phyloP scores from a whole-genome alignment of 495 filamentous ascomycete genomes.

The Chaetomium fimeti region DNA sequence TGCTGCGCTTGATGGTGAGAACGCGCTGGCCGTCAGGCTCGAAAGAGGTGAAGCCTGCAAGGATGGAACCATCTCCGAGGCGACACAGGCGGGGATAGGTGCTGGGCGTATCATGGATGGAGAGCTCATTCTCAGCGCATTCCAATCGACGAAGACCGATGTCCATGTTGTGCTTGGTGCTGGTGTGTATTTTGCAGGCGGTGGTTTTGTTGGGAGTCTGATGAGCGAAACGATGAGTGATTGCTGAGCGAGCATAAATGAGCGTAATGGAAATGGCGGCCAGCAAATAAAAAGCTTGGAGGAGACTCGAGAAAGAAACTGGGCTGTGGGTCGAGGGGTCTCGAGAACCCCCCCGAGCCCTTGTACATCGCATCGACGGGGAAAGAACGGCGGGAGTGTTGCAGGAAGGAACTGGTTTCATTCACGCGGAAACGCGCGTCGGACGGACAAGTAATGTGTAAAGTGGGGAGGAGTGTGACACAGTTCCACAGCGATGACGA shows the following conservation, averaged over 20 bases:
- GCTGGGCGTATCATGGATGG: conserved; percentile 33
- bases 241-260: background rate
- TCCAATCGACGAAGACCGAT: background rate
- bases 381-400: background rate
- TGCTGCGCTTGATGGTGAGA: conserved; percentile 44
- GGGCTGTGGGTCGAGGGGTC: background rate
- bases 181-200: background rate
- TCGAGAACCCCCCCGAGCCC: background rate
- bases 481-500: too few species aligned
- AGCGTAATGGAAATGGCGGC: background rate
- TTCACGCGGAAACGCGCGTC: background rate
- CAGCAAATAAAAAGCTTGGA: background rate
- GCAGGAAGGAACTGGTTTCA: background rate
- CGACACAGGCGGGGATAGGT: conserved; percentile 54
- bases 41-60: conserved; percentile 49
- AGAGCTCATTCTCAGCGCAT: conserved; percentile 16
- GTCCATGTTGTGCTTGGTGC: background rate
- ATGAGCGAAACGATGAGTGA: background rate
- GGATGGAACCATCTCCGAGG: conserved; percentile 48
- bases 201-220: background rate
- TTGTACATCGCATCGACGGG: background rate
- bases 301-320: background rate
- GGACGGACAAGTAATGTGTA: too few species aligned
- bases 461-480: too few species aligned
- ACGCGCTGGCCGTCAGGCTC: conserved; percentile 33